Percentiles rank a stretch among this genome's conserved stretches.
Evolutionary conservation across 1,139 yeast genomes (phyloP).

Genomic region (Sugiyamaella japonica): DNA sequence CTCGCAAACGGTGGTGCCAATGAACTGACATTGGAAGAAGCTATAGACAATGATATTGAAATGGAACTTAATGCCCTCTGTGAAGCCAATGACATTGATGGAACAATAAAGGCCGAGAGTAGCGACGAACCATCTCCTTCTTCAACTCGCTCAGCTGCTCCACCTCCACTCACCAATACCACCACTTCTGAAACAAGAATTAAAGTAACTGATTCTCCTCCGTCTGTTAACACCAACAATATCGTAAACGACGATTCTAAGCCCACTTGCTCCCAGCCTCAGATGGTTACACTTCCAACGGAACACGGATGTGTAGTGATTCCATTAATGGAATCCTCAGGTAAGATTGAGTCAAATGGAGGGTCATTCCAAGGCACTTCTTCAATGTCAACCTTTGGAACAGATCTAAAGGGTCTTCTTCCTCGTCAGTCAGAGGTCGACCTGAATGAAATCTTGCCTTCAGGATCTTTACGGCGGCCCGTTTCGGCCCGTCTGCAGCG

Average conservation of each 20-base stretch:
- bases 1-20: constrained; percentile 3
- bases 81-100: constrained; percentile 1
- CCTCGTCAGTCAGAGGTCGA: constrained; percentile 27
- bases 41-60: constrained; percentile 10
- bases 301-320: constrained; percentile 15
- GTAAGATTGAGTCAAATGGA: constrained; percentile 10
- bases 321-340: constrained; percentile 15
- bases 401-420: constrained; percentile 26
- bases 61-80: constrained; percentile 11
- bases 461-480: constrained; percentile 8
- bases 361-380: constrained; percentile 25
- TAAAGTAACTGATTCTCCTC: not conserved
- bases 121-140: constrained; percentile 9
- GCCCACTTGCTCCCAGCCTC: not conserved
- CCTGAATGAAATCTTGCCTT: constrained; percentile 17
- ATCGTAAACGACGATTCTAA: no score
- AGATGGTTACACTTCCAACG: constrained; percentile 9
- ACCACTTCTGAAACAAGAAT: constrained; percentile 5
- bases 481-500: constrained; percentile 9
- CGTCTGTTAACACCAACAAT: not conserved
- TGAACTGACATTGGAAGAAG: not conserved
- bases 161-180: not conserved
- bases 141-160: not conserved
- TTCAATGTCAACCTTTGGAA: constrained; percentile 27
- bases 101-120: not conserved